These are phyloP conservation scores for Lipomyces yamadae DNA, from an alignment of 805 yeast genomes.

Conservation along the genomic window DNA sequence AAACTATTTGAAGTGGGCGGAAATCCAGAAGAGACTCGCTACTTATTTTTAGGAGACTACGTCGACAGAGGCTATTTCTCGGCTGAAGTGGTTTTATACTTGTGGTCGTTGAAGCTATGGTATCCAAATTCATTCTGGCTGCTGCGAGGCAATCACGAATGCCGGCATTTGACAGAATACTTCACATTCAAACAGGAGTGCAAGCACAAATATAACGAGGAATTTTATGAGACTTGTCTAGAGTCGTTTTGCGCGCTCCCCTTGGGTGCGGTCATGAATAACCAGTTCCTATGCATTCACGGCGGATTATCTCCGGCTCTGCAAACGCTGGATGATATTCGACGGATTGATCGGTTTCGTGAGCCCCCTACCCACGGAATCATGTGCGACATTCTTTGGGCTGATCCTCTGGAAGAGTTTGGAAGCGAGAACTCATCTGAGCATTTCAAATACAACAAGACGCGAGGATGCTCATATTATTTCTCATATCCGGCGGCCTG, in stretches of 20 bases:
- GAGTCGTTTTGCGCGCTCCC: constrained; percentile 85
- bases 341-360: constrained; percentile 73
- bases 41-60: constrained; percentile 88
- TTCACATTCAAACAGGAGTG: constrained; percentile 93
- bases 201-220: constrained; percentile 72
- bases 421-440: constrained; percentile 59
- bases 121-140: constrained; percentile 76
- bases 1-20: constrained; percentile 94
- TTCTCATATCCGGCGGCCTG: constrained; percentile 83
- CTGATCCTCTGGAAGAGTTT: constrained; percentile 91
- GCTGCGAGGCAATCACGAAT: constrained; percentile 94
- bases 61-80: constrained; percentile 94
- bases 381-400: constrained; percentile 95
- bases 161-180: constrained; percentile 88
- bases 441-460: constrained; percentile 65
- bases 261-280: constrained; percentile 89
- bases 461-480: constrained; percentile 91
- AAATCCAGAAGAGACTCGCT: constrained; percentile 74
- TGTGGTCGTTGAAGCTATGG: constrained; percentile 78
- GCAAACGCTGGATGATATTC: constrained; percentile 68
- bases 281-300: constrained; percentile 93
- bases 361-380: constrained; percentile 94
- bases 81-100: constrained; percentile 67
- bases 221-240: constrained; percentile 73
- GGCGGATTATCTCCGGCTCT: constrained; percentile 94